Evolutionary conservation across 192 early-diverging fungal genomes (phyloP), one percentile per base, ranked within the genome.

Genomic region (Gigaspora rosea): DNA sequence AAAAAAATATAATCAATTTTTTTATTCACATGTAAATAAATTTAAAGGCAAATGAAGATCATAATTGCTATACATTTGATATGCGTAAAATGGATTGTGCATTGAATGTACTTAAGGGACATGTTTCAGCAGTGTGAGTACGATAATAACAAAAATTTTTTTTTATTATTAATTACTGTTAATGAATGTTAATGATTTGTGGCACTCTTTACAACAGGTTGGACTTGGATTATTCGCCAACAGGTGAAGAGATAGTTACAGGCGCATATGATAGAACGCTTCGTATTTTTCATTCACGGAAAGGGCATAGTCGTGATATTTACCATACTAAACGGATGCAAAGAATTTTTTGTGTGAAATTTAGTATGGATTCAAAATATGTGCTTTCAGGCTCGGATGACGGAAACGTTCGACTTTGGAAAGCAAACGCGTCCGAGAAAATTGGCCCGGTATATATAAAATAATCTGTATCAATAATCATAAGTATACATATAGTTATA

Each of bases 241-340:
- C 98, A 6, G 97, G 98, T 56, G 89, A 94, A 82, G 94, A 97
- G 81, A 88, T 99, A 79, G 96, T 97, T 20, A 95, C 95, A 57
- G 98, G 94, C 71, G 90, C 92, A n/a, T 99, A 98, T 80, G 98
- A 99, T 82, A 90, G 92, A 51, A 93, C 96, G 0, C 76, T 99
- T 27, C 90, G 97, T 36, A 90, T 99, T 32, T 99, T 91, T 85
- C 89, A 93, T 54, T 88, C 89, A 5, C 82, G 89, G 35, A 83
- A 89, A 8, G 96, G 96, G 15, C 93, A 95, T 82, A 91, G 89
- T 67, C 90, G 94, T 51, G 98, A 98, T 79, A 88, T 96, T 47
- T 99, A 99, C 84, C 96, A 98, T 85, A 95, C 97, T 11, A 96
- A 97, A 84, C 94, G 98, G 68, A 99, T 99, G 98, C 98, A 98